Percentiles rank a stretch among this genome's conserved stretches.
phyloP scores from a whole-genome alignment of 1,284 basidiomycete species.

The Irpex sp. region DNA sequence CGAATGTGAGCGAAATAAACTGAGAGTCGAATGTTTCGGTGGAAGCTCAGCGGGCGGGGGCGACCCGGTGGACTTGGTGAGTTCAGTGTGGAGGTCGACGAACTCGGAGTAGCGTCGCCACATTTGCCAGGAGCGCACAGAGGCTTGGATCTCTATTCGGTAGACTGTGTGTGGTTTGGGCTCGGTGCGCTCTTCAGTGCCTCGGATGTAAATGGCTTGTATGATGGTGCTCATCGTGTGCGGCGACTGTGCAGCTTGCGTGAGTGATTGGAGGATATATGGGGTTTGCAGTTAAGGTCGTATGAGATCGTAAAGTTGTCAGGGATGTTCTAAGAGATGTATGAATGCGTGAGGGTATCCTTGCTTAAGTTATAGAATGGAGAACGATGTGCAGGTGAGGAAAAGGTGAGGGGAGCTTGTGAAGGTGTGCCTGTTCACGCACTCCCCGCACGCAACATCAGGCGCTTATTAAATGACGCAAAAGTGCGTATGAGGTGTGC shows the following conservation, averaged over 20 bases:
- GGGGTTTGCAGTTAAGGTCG: not conserved
- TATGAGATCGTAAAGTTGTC: not conserved
- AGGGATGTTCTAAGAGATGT: not conserved
- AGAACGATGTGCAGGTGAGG: not conserved
- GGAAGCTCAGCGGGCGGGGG: constrained; percentile 77
- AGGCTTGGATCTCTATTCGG: constrained; percentile 75
- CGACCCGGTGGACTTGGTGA: constrained; percentile 67
- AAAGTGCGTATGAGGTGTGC: not conserved
- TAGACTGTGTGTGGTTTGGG: constrained; percentile 81
- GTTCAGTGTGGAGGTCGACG: constrained; percentile 78
- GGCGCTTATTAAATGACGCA: not conserved
- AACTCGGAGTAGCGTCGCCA: constrained; percentile 95
- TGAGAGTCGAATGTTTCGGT: constrained; percentile 70
- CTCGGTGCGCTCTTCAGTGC: constrained; percentile 59
- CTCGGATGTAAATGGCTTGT: constrained; percentile 67
- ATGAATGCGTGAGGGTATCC: not conserved
- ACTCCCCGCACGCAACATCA: not conserved
- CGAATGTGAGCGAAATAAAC: constrained; percentile 49
- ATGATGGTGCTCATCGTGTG: constrained; percentile 56
- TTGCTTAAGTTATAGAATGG: not conserved
- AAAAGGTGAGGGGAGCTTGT: not conserved
- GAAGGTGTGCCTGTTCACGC: not conserved
- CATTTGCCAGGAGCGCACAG: constrained; percentile 89
- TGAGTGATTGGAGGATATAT: not conserved
- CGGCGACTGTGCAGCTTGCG: not conserved